These are phyloP conservation scores for Thalassiosira hispida DNA, from an alignment of 352 stramenopile species.

Conservation along the genomic window DNA sequence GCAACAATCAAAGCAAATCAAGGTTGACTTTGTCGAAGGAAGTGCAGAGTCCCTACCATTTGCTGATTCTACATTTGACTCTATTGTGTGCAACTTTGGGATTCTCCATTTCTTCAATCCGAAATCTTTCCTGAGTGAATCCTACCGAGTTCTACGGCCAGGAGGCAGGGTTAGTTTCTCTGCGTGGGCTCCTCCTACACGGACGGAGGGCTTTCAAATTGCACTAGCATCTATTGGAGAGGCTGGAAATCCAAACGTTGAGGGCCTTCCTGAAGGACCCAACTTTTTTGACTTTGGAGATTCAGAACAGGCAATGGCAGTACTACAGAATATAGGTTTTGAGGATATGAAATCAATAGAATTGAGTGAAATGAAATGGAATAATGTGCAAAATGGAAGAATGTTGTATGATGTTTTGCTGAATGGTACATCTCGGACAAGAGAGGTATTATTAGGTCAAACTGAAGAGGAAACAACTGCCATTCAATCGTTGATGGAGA, in stretches of 20 bases:
- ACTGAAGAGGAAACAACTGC: constrained; percentile 30
- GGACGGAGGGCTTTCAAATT: constrained; percentile 55
- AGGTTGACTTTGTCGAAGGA: constrained; percentile 54
- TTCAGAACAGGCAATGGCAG: constrained; percentile 57
- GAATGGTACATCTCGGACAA: constrained; percentile 56
- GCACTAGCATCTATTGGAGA: constrained; percentile 46
- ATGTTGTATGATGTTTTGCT: constrained; percentile 54
- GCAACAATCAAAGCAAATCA: constrained; percentile 26
- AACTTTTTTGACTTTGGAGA: constrained; percentile 64
- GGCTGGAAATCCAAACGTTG: constrained; percentile 60
- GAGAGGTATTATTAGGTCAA: constrained; percentile 52
- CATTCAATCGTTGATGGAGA: constrained; percentile 38
- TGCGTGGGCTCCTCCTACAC: constrained; percentile 48
- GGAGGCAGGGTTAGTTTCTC: constrained; percentile 59
- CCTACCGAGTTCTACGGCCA: constrained; percentile 48
- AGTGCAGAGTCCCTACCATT: constrained; percentile 57
- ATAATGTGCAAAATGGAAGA: constrained; percentile 43
- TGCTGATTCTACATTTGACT: constrained; percentile 49
- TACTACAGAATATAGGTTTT: constrained; percentile 45
- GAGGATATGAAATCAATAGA: constrained; percentile 39
- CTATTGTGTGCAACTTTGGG: constrained; percentile 58
- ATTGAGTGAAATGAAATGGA: constrained; percentile 61
- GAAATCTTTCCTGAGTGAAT: constrained; percentile 49
- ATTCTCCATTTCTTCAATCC: constrained; percentile 62
- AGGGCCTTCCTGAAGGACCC: constrained; percentile 49